Base-by-base conservation (phyloP, 2,329 filamentous ascomycete genomes). In the Xylaria sp. region DNA sequence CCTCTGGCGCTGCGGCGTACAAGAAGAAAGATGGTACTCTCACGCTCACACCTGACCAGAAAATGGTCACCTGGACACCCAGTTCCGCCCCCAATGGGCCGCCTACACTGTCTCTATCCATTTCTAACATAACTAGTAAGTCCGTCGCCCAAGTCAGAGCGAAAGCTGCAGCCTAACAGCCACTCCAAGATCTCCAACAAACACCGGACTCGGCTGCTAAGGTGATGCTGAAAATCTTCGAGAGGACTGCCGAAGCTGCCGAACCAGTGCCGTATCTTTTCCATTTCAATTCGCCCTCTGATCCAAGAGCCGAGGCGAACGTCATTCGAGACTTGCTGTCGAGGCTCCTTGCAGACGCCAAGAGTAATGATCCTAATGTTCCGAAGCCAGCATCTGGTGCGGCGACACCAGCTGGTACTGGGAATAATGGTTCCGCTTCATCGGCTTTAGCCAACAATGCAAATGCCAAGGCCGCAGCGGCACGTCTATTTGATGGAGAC, bases 21-120 rank as follows among this genome's bases (percentile, higher is more conserved):
- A 97, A 97, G 78, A 99, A 97, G 80, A 94, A 96, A 76, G 90
- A 97, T 79, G 94, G 94, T 72, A 84, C 84, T 62, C 78, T 99
- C 69, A 84, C 85, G 30, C 80, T 97, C 67, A 86, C 89, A 13
- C 78, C 82, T 59, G 91, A 96, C 74, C 81, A 85, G 69, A 84
- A 83, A 70, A 85, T 82, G 44, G 84, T 97, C 62, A 88, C 85
- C 73, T 99, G 93, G 93, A 90, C 86, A 37, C 89, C 91, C 8
- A 80, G 84, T 57, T 81, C 82, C 51, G 81, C 83, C 39, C 76
- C 79, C 18, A 81, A 80, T 57, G 83, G 86, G 2, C 79, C 85
- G 56, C 82, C 89, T 2, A 78, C 81, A 30, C 78, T 97, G 62
- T 87, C 85, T 0, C 82, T 97, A 59, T 76, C 83, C 6, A 83